Percentiles rank a stretch among this genome's conserved stretches.
Conservation (phyloP, 805 yeast species). For the Pichia eremophila region DNA sequence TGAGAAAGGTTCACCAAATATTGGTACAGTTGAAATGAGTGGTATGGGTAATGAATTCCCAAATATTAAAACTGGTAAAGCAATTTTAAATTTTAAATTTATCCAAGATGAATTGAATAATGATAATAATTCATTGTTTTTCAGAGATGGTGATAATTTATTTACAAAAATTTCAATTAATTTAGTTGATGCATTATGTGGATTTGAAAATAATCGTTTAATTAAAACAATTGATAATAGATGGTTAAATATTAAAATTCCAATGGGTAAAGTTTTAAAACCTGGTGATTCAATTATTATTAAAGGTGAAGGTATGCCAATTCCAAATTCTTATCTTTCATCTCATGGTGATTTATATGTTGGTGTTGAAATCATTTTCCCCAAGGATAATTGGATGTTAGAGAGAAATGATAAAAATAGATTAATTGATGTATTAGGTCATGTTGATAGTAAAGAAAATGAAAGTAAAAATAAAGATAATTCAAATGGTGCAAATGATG, state of each 20-base stretch:
- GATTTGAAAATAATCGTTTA: conserved; percentile 55
- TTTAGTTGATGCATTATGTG: conserved; percentile 76
- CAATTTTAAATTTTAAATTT: conserved; percentile 51
- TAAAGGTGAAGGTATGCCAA: conserved; percentile 79
- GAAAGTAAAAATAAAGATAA: conserved; percentile 8
- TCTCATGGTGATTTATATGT: conserved; percentile 60
- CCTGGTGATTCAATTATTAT: conserved; percentile 66
- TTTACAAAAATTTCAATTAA: conserved; percentile 52
- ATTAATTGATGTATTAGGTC: conserved; percentile 44
- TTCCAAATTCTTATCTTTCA: conserved; percentile 25
- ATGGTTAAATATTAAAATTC: conserved; percentile 51
- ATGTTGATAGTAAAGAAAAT: conserved; percentile 21
- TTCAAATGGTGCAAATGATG: conserved; percentile 23
- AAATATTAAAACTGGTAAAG: conserved; percentile 68
- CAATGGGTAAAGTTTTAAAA: conserved; percentile 70
- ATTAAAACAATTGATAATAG: conserved; percentile 76
- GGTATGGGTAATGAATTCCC: conserved; percentile 74
- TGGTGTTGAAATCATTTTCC: conserved; percentile 67
- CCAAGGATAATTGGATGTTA: conserved; percentile 74
- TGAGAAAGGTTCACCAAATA: conserved; percentile 57
- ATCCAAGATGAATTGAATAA: conserved; percentile 28
- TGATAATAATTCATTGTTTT: conserved; percentile 26
- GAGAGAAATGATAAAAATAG: conserved; percentile 57
- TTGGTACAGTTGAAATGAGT: conserved; percentile 49
- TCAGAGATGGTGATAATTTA: conserved; percentile 48